Base-by-base conservation (phyloP, 352 stramenopile genomes). In the Blastocystis sp. region DNA sequence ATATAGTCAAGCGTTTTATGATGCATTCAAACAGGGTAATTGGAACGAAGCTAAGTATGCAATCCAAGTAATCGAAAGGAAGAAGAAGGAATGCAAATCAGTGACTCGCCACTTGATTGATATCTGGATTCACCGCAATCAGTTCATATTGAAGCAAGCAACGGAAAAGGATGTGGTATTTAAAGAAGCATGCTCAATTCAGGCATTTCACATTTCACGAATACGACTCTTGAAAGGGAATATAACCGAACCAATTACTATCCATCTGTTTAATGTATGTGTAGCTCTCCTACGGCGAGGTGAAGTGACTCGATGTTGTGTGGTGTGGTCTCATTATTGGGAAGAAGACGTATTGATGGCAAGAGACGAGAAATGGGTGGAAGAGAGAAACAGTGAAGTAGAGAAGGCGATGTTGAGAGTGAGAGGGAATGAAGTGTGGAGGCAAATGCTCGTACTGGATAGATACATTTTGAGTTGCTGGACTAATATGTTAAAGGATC, bases 261-360 rank as follows among this genome's bases (percentile, higher is more conserved):
- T 66, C 27, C 73, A 84, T 69, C 22, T 68, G 15, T 66, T 69
- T 11, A 84, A 84, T 24, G 73, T 84, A 30, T 84, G 73, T 30
- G 15, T 84, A 9, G 42, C 73, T 1, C 56, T 84, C 0, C 24
- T 84, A 37, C 58, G 59, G 15, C 48, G 27, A 44, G 27, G 37
- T 37, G 48, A 64, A 40, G 13, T 37, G n/a, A n/a, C 42, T 62
- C 73, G 73, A 35, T 84, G 73, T 27, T 84, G 73, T 9, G 73
- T 84, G 15, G 15, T 84, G 17, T 84, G 73, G 73, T 53, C 51
- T 54, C 24, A 84, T 54, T 66, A 51, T 15, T 84, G 73, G 73
- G 22, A 19, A 13, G 30, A 66, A 3, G 73, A 84, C 24, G 27
- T 84, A 1, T 5, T 69, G 24, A 27, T 66, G 24, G 48, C 42